Evolutionary conservation across 805 yeast genomes (phyloP).

Genomic region (Kluyveromyces siamensis): DNA sequence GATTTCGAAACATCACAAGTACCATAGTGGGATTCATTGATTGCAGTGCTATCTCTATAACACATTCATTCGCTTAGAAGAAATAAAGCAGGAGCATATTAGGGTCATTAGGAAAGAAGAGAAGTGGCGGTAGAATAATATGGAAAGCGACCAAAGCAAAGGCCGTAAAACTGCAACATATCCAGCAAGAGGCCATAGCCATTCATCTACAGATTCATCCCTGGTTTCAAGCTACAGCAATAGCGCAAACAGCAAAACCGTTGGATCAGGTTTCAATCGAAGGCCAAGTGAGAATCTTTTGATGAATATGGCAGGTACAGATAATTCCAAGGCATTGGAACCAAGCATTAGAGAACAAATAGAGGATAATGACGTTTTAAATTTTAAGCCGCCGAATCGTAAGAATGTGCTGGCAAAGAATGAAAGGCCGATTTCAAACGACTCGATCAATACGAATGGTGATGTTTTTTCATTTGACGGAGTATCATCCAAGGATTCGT

Average conservation of each 20-base stretch:
- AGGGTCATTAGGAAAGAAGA: background rate
- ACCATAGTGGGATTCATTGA: background rate
- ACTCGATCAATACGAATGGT: slow-evolving; percentile 22
- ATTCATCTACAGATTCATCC: background rate
- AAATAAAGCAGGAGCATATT: no score
- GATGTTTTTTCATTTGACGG: slow-evolving; percentile 24
- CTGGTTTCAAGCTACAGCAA: background rate
- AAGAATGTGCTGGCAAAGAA: slow-evolving; percentile 10
- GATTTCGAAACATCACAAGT: background rate
- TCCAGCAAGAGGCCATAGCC: slow-evolving; percentile 5
- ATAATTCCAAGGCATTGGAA: background rate
- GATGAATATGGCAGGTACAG: slow-evolving; percentile 11
- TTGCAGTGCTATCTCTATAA: no score
- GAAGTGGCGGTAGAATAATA: background rate
- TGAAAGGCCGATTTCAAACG: slow-evolving; percentile 26
- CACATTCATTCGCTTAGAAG: background rate
- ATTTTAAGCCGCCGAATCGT: slow-evolving; percentile 16
- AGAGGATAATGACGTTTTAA: background rate
- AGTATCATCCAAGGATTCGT: slow-evolving; percentile 20
- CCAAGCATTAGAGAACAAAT: background rate
- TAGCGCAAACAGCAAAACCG: slow-evolving; percentile 13
- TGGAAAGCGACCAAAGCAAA: background rate
- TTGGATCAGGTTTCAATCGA: slow-evolving; percentile 22
- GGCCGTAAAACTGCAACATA: slow-evolving; percentile 5
- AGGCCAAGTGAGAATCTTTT: slow-evolving; percentile 28